Evolutionary conservation across 257 asterid genomes (phyloP), one percentile per base, ranked within the genome.

Genomic region (Fraxinus quadrangulata): DNA sequence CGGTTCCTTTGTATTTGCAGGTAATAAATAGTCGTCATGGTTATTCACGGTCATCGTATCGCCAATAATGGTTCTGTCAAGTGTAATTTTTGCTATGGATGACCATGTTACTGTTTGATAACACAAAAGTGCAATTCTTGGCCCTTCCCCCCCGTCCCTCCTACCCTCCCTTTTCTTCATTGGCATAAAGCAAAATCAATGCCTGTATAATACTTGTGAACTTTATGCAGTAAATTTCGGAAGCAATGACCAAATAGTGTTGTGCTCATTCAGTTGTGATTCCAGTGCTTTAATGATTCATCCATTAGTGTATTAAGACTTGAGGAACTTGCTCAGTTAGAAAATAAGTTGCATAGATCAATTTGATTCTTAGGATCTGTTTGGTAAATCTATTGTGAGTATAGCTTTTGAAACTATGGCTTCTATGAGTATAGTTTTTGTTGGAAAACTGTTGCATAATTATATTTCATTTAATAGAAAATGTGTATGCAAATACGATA

Each of bases 81-180:
- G 81, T 83, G 85, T 82, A 79, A 76, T 84, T 75, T 23, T 81
- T 47, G 79, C 78, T 73, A 45, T 66, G 73, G 73, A 80, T 42
- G 75, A 69, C 61, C 75, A 31, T 74, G 67, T 74, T 78, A 66
- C 78, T 75, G 70, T 75, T 70, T 56, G 73, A 77, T 81, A 56
- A 59, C 77, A 65, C 19, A 34, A 17, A 81, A 68, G 66, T 61
- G 83, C 75, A 40, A 77, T 19, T 17, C 26, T 54, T 19, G 26
- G 65, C 33, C 33, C 33, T 0, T 30, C 21, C 13, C 72, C n/a
- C 13, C 61, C 6, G 11, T 31, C 34, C 71, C 26, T 67, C 51
- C 5, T 12, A n/a, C 49, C 72, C 45, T 26, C 28, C 14, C 51
- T 28, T 31, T 61, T 39, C 34, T 39, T 36, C 61, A 36, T 61